A percentile compares a stretch with the other conserved stretches of the same genome.
Evolutionary conservation across 441 rosid genomes (phyloP).

Genomic region (Eruca vesicaria): DNA sequence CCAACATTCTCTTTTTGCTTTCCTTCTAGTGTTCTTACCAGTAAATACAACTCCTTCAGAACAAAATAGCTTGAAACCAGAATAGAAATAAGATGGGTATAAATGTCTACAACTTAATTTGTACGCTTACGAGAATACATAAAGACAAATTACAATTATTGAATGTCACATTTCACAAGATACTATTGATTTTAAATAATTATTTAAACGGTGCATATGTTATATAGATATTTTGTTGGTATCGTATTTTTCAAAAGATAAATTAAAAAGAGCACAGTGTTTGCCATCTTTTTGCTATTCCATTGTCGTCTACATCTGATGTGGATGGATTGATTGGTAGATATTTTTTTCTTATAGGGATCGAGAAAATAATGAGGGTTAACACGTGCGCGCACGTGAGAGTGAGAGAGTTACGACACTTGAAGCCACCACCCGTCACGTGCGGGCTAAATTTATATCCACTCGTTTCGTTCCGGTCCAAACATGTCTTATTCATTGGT

Average conservation of each 20-base stretch:
- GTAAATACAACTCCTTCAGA: not conserved
- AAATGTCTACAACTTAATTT: not conserved
- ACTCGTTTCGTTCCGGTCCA: conserved; percentile 25
- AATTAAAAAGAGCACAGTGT: conserved; percentile 9
- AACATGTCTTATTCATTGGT: not conserved
- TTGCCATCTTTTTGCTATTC: conserved; percentile 5
- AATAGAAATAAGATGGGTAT: not conserved
- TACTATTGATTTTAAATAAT: not conserved
- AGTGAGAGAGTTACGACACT: conserved; percentile 19
- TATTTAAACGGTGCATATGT: not conserved
- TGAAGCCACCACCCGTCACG: conserved; percentile 30
- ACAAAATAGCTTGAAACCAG: not conserved
- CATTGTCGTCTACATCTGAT: conserved; percentile 18
- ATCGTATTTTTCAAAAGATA: not conserved
- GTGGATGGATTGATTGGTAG: conserved; percentile 14
- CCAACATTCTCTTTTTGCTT: conserved; percentile 23
- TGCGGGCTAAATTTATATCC: conserved; percentile 31
- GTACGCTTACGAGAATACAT: not conserved
- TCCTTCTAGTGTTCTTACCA: not conserved
- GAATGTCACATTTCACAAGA: not conserved
- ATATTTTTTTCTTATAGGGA: conserved; percentile 7
- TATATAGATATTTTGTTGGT: not conserved
- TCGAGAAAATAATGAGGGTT: not conserved
- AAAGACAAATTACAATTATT: not conserved
- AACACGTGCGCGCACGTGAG: conserved; percentile 30